phyloP scores from a whole-genome alignment of 192 early-diverging fungal genomes.

The Borealophlyctis nickersoniae region DNA sequence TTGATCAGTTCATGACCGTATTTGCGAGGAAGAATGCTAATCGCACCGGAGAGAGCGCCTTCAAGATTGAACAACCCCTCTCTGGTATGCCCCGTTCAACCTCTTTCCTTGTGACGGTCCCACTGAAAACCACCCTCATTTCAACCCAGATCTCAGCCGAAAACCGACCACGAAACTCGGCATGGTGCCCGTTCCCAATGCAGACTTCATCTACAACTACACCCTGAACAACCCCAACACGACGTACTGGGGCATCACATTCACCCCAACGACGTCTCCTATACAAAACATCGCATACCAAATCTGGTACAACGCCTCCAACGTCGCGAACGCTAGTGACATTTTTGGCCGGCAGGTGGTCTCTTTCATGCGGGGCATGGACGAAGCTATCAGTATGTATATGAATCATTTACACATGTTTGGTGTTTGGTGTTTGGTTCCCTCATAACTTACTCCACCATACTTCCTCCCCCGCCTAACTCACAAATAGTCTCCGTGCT shows the following conservation, averaged over 20 bases:
- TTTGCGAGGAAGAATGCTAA: conserved; percentile 41
- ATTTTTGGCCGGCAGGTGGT: conserved; percentile 59
- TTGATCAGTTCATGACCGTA: conserved; percentile 28
- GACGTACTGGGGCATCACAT: conserved; percentile 57
- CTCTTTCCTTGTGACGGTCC: conserved; percentile 11
- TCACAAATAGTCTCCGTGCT: conserved; percentile 4
- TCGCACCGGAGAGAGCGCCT: conserved; percentile 32
- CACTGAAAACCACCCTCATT: conserved; percentile 21
- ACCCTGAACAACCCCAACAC: conserved; percentile 63
- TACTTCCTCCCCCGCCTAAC: neutral
- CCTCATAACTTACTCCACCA: conserved; percentile 10
- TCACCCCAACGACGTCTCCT: conserved; percentile 33
- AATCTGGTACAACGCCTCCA: conserved; percentile 70
- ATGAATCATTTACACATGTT: conserved; percentile 16
- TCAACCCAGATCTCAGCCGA: conserved; percentile 11
- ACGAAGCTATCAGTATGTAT: conserved; percentile 61
- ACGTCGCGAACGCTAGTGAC: conserved; percentile 58
- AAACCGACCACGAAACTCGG: conserved; percentile 35
- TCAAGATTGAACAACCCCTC: conserved; percentile 31
- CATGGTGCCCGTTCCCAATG: conserved; percentile 52
- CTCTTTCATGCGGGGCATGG: conserved; percentile 60
- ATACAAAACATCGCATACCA: conserved; percentile 65
- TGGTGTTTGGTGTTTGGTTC: conserved; percentile 8
- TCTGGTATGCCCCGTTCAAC: conserved; percentile 8
- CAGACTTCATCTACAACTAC: conserved; percentile 68